Conservation (phyloP, 2,329 filamentous ascomycete species). For the Alternaria sp. region DNA sequence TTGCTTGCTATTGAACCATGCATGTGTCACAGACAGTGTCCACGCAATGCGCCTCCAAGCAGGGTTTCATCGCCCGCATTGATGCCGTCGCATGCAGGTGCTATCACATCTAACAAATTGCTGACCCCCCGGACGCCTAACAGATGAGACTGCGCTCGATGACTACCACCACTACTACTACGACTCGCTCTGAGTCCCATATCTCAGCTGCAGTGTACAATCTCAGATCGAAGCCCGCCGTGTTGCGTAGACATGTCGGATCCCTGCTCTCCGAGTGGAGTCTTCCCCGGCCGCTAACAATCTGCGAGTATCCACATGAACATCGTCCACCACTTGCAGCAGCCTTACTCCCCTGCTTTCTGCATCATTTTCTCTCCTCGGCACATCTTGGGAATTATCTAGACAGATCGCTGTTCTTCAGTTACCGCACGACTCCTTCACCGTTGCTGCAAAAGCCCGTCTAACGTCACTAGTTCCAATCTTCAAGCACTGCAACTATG, state of each 20-base stretch:
- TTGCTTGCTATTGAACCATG: constrained; percentile 1
- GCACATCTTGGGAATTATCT: background rate
- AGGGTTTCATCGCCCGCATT: constrained; percentile 10
- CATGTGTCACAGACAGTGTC: constrained; percentile 5
- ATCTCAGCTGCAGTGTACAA: background rate
- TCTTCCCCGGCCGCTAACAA: constrained; percentile 28
- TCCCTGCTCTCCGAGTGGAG: constrained; percentile 16
- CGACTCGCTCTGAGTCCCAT: background rate
- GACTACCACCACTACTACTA: background rate
- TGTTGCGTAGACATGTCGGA: background rate
- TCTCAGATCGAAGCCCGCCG: background rate
- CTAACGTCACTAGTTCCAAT: constrained; percentile 8
- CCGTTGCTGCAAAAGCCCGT: constrained; percentile 15
- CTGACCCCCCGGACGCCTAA: constrained; percentile 9
- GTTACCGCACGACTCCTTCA: constrained; percentile 4
- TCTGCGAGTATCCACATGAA: constrained; percentile 2
- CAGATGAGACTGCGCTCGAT: background rate
- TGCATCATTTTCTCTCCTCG: constrained; percentile 9
- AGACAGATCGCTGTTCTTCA: background rate
- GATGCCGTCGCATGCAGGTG: constrained; percentile 12
- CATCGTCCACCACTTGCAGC: constrained; percentile 18
- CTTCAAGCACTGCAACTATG: constrained; percentile 38
- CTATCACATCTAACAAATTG: background rate
- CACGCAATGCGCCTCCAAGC: constrained; percentile 5
- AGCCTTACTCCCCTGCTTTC: constrained; percentile 15